phyloP scores from a whole-genome alignment of 164 flowering plant genomes.

The Buxus sempervirens region DNA sequence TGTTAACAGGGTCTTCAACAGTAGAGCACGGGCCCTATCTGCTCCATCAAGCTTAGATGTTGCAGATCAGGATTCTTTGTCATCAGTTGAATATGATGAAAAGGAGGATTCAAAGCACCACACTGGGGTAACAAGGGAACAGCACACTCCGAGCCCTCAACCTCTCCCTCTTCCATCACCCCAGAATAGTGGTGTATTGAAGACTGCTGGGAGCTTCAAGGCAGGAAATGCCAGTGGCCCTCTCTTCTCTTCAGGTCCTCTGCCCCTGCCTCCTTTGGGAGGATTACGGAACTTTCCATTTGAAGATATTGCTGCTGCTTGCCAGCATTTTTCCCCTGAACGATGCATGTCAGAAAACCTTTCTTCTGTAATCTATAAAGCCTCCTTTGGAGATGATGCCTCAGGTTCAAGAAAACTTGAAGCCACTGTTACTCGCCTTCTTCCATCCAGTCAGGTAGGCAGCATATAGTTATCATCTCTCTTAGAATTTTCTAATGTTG shows the following conservation, averaged over 20 bases:
- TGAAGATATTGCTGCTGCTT: conserved; percentile 81
- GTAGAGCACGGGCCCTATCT: conserved; percentile 67
- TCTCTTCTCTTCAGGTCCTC: conserved; percentile 66
- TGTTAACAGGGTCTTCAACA: conserved; percentile 21
- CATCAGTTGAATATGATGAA: conserved; percentile 53
- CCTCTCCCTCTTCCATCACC: conserved; percentile 97
- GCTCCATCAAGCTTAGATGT: conserved; percentile 80
- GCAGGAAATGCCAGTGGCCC: conserved; percentile 50
- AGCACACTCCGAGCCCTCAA: conserved; percentile 50
- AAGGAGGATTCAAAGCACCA: conserved; percentile 53
- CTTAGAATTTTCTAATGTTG: neutral
- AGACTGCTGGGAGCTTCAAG: conserved; percentile 66
- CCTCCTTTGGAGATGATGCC: conserved; percentile 80
- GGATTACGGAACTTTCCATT: conserved; percentile 55
- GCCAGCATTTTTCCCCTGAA: conserved; percentile 73
- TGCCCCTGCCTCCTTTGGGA: conserved; percentile 79
- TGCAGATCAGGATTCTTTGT: conserved; percentile 58
- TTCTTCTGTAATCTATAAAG: conserved; percentile 66
- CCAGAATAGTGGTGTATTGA: conserved; percentile 38
- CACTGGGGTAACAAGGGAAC: conserved; percentile 43
- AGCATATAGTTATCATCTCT: conserved; percentile 2
- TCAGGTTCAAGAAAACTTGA: conserved; percentile 61
- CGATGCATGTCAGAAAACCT: conserved; percentile 78
- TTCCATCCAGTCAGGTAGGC: conserved; percentile 84
- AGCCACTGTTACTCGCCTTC: conserved; percentile 87